These are phyloP conservation scores for Combretum micranthum DNA, from an alignment of 345 rosid genomes.

Conservation along the genomic window DNA sequence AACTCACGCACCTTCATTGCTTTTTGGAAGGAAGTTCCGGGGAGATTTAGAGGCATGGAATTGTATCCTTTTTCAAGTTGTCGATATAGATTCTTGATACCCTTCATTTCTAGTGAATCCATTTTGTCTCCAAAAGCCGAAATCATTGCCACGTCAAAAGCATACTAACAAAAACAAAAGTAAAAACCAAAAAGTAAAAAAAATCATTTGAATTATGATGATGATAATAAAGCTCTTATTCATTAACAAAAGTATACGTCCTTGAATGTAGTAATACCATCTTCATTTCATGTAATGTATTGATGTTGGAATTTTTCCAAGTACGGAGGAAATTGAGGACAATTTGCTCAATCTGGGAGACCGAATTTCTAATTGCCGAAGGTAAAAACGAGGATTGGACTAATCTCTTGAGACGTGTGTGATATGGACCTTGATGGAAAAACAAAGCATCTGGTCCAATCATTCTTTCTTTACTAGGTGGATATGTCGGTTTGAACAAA, in stretches of 20 bases:
- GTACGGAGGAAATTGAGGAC: slow-evolving; percentile 46
- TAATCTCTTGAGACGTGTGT: slow-evolving; percentile 59
- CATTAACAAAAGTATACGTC: background rate
- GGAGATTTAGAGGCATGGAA: slow-evolving; percentile 87
- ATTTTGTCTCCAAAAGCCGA: slow-evolving; percentile 63
- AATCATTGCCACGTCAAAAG: slow-evolving; percentile 89
- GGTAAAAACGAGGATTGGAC: slow-evolving; percentile 71
- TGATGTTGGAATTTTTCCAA: slow-evolving; percentile 49
- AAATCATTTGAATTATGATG: background rate
- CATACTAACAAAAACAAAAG: slow-evolving; percentile 43
- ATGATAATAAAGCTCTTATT: background rate
- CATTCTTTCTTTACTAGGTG: slow-evolving; percentile 83
- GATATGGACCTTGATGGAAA: slow-evolving; percentile 84
- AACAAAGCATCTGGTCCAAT: slow-evolving; percentile 81
- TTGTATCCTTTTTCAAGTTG: slow-evolving; percentile 79
- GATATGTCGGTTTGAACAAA: slow-evolving; percentile 86
- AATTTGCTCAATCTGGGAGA: slow-evolving; percentile 61
- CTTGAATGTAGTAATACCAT: slow-evolving; percentile 35
- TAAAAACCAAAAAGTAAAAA: background rate
- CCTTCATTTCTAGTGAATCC: slow-evolving; percentile 45
- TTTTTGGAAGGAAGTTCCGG: slow-evolving; percentile 71
- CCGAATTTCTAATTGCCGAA: slow-evolving; percentile 55
- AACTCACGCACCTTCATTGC: slow-evolving; percentile 76
- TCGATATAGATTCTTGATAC: slow-evolving; percentile 60
- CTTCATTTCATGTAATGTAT: slow-evolving; percentile 86